Evolutionary conservation across 2,329 filamentous ascomycete genomes (phyloP).

Genomic region (Fusarium papillatum): DNA sequence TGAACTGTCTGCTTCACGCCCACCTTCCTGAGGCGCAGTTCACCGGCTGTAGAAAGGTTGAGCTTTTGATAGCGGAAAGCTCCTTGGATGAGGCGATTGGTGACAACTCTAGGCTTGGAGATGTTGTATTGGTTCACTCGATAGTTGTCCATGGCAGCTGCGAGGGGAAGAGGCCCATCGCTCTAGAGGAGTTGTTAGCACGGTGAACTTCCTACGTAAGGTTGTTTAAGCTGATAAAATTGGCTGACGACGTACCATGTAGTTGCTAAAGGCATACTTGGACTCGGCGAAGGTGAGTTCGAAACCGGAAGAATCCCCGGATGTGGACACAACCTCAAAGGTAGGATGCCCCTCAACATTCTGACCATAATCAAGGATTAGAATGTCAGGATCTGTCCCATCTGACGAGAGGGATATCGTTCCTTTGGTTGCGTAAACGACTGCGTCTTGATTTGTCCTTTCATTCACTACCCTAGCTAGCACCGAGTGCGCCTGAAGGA

Average conservation of each 20-base stretch:
- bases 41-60: background rate
- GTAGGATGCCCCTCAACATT: background rate
- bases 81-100: background rate
- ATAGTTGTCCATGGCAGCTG: background rate
- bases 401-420: background rate
- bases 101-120: background rate
- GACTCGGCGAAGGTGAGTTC: background rate
- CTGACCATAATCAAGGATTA: background rate
- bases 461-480: background rate
- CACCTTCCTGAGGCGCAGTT: background rate
- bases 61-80: background rate
- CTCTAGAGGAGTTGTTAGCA: background rate
- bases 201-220: background rate
- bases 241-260: background rate
- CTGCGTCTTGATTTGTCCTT: background rate
- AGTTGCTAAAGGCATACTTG: background rate
- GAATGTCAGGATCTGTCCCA: background rate
- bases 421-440: background rate
- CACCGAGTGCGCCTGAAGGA: background rate
- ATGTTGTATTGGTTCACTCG: background rate
- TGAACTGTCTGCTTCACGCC: background rate
- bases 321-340: background rate
- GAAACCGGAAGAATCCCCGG: background rate
- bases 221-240: accelerated
- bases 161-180: background rate